Evolutionary conservation across 225 moss, liverwort and hornwort species (phyloP).

Genomic region (Antitrichia curtipendula): DNA sequence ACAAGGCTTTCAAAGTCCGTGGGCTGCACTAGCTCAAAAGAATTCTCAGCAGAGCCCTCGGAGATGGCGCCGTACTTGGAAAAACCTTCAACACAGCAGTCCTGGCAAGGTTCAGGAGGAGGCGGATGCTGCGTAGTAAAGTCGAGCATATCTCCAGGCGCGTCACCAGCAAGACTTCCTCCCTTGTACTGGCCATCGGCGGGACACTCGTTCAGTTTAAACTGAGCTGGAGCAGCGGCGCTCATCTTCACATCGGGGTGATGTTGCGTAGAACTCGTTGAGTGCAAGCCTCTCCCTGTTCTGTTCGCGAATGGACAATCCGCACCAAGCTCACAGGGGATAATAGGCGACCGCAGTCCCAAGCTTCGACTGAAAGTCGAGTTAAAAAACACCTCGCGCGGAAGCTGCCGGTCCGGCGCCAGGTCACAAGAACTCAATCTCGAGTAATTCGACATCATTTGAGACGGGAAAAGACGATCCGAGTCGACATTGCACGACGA

Average conservation of each 20-base stretch:
- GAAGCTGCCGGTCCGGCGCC: not conserved
- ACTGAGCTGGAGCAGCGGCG: not conserved
- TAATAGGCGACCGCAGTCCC: constrained; percentile 23
- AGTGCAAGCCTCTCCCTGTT: constrained; percentile 4
- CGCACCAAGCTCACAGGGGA: constrained; percentile 27
- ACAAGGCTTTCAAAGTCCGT: not conserved
- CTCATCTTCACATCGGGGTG: not conserved
- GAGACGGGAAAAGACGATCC: not conserved
- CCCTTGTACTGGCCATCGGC: not conserved
- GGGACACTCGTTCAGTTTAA: not conserved
- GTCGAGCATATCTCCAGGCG: not conserved
- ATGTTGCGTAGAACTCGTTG: not conserved
- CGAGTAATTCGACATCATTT: not conserved
- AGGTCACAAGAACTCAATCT: not conserved
- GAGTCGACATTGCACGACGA: constrained; percentile 12
- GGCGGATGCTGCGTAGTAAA: not conserved
- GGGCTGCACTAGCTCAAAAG: not conserved
- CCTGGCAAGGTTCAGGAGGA: not conserved
- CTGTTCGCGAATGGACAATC: constrained; percentile 22
- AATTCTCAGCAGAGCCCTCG: constrained; percentile 10
- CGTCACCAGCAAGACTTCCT: not conserved
- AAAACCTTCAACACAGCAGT: not conserved
- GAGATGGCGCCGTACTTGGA: not conserved
- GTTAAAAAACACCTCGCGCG: not conserved
- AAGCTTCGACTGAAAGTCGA: not conserved